These are phyloP conservation scores for Elaeis oleifera DNA, from an alignment of 202 grass and related monocot genomes.

Conservation along the genomic window DNA sequence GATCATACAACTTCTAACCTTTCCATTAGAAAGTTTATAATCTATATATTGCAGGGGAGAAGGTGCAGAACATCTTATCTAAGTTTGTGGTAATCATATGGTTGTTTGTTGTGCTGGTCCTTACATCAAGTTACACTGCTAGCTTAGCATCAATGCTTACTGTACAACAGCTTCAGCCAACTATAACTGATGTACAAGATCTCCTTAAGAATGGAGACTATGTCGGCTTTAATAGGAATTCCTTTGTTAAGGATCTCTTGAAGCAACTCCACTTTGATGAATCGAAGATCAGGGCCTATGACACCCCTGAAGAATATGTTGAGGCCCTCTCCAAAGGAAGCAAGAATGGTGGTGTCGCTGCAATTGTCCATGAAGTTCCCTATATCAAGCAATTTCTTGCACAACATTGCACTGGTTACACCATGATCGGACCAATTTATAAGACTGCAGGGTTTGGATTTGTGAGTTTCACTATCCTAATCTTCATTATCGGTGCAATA, in stretches of 20 bases:
- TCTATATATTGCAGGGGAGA: slow-evolving; percentile 31
- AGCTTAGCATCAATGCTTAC: slow-evolving; percentile 57
- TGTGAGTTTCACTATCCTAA: slow-evolving; percentile 28
- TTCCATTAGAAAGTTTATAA: too few species aligned
- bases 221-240: slow-evolving; percentile 25
- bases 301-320: slow-evolving; percentile 9
- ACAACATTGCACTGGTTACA: slow-evolving; percentile 38
- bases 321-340: slow-evolving; percentile 39
- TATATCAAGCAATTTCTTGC: slow-evolving; percentile 45
- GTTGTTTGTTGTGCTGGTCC: slow-evolving; percentile 32
- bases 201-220: slow-evolving; percentile 34
- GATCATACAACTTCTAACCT: too few species aligned
- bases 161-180: slow-evolving; percentile 45
- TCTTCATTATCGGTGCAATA: background rate
- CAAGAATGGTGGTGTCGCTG: slow-evolving; percentile 40
- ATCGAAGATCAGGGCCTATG: slow-evolving; percentile 27
- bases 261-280: slow-evolving; percentile 32
- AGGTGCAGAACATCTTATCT: slow-evolving; percentile 33
- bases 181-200: slow-evolving; percentile 30
- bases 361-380: slow-evolving; percentile 33
- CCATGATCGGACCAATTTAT: slow-evolving; percentile 47
- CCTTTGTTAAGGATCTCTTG: slow-evolving; percentile 35
- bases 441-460: slow-evolving; percentile 49
- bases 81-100: slow-evolving; percentile 38
- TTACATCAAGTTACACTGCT: slow-evolving; percentile 65